Evolutionary conservation across 345 rosid species (phyloP).

Genomic region (Odontarrhena argentea): DNA sequence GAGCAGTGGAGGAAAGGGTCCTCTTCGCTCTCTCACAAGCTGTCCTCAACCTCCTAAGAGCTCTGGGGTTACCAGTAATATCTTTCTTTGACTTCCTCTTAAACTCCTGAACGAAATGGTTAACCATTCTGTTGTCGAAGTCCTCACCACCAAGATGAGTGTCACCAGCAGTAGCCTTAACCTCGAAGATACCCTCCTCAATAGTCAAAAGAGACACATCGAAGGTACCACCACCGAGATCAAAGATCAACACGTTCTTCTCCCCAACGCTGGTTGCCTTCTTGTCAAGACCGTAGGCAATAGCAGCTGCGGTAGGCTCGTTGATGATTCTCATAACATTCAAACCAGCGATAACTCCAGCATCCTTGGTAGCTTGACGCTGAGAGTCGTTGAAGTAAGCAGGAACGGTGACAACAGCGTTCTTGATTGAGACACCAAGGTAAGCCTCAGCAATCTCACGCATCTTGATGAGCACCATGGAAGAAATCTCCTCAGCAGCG

Average conservation of each 20-base stretch:
- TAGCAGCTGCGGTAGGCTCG: constrained; percentile 81
- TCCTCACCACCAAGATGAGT: constrained; percentile 84
- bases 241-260: constrained; percentile 76
- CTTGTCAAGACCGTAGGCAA: constrained; percentile 84
- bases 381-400: constrained; percentile 83
- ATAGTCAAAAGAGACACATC: constrained; percentile 82
- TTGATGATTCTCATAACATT: constrained; percentile 78
- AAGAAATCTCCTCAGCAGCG: constrained; percentile 74
- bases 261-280: constrained; percentile 75
- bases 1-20: constrained; percentile 69
- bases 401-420: constrained; percentile 80
- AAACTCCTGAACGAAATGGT: constrained; percentile 71
- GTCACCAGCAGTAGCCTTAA: constrained; percentile 79
- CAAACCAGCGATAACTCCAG: constrained; percentile 77
- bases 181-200: constrained; percentile 80
- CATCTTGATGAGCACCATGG: constrained; percentile 82
- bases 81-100: constrained; percentile 77
- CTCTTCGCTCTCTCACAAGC: constrained; percentile 73
- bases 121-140: constrained; percentile 79
- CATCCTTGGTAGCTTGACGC: constrained; percentile 83
- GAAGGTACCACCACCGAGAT: constrained; percentile 83
- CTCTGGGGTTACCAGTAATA: constrained; percentile 69
- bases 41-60: constrained; percentile 79
- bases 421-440: constrained; percentile 65
- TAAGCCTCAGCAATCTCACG: constrained; percentile 83